Percentiles rank a stretch among this genome's conserved stretches.
Evolutionary conservation across 1,284 basidiomycete genomes (phyloP).

Genomic region (Cryptococcus depauperatus): DNA sequence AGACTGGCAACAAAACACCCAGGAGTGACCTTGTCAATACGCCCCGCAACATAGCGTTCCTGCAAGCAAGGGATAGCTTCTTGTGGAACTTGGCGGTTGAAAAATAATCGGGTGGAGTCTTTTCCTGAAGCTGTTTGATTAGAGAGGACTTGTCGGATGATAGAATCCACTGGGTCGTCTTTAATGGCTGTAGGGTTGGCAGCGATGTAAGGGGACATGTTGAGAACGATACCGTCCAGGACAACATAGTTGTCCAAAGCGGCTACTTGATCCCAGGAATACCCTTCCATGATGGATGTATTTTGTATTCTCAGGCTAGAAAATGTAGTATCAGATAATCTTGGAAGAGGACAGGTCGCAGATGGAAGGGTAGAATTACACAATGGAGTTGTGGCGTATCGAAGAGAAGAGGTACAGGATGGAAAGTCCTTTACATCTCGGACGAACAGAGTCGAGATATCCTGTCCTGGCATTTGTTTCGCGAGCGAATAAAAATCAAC

Average conservation of each 20-base stretch:
- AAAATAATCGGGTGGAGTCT: conserved; percentile 82
- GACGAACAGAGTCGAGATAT: conserved; percentile 78
- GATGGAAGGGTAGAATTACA: conserved; percentile 50
- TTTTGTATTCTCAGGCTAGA: conserved; percentile 56
- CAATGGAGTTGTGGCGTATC: conserved; percentile 64
- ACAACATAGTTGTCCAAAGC: conserved; percentile 65
- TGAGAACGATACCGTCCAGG: conserved; percentile 87
- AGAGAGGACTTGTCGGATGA: conserved; percentile 66
- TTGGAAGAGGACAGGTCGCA: conserved; percentile 55
- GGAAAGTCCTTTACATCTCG: conserved; percentile 59
- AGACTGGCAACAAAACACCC: conserved; percentile 89
- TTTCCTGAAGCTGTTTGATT: conserved; percentile 58
- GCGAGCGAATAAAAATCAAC: conserved; percentile 59
- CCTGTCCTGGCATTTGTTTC: conserved; percentile 59
- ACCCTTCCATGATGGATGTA: conserved; percentile 64
- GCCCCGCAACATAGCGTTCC: conserved; percentile 80
- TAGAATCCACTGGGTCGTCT: conserved; percentile 70
- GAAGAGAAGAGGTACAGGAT: conserved; percentile 56
- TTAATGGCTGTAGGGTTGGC: conserved; percentile 62
- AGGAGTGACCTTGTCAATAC: conserved; percentile 92
- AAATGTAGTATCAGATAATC: conserved; percentile 56
- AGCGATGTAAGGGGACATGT: conserved; percentile 77
- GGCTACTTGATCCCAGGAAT: conserved; percentile 78
- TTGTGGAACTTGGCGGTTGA: conserved; percentile 58
- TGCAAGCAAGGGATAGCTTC: conserved; percentile 68